Evolutionary conservation across 768 basidiomycete species (phyloP), one percentile per base, ranked within the genome.

Genomic region (Mycena albidolilacea): DNA sequence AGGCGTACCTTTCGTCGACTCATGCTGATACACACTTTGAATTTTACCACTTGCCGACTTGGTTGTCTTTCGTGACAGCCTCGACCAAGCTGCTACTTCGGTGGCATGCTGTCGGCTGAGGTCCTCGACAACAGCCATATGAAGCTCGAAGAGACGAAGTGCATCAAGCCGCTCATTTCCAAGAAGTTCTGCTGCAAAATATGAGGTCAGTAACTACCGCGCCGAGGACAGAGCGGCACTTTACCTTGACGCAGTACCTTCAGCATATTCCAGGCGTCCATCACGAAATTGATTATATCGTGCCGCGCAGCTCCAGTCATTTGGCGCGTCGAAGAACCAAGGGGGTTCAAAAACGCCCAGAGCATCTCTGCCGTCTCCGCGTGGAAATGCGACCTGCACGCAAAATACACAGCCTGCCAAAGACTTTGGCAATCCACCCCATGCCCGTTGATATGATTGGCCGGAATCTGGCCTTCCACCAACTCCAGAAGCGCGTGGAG

Each of bases 401-500:
- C 64, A n/a, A 61, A 60, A 54, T 71, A 71, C 2, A 72, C 65
- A 0, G 71, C 71, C 55, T 72, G 71, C 71, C 71, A 72, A 5
- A 62, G 9, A 7, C 35, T 19, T 9, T 50, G 64, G 23, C 65
- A 72, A 50, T 52, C 64, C 0, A 43, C 9, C 19, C 71, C 71
- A 39, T 72, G 71, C 19, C 60, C 71, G 23, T 62, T 67, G 38
- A 70, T 70, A 37, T 71, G 70, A 54, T 66, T 64, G 3, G 70
- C 70, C 10, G 70, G 70, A n/a, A 72, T 72, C 43, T 72, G 71
- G n/a, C 71, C 71, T 46, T 72, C 71, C n/a, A 50, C 60, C 10
- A 0, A 7, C 17, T 30, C 59, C 6, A 72, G 66, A 6, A 68
- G 15, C 7, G 44, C 30, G 60, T 72, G 71, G 0, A 72, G 43